Evolutionary conservation across 768 basidiomycete genomes (phyloP).

Genomic region (Suillus discolor): DNA sequence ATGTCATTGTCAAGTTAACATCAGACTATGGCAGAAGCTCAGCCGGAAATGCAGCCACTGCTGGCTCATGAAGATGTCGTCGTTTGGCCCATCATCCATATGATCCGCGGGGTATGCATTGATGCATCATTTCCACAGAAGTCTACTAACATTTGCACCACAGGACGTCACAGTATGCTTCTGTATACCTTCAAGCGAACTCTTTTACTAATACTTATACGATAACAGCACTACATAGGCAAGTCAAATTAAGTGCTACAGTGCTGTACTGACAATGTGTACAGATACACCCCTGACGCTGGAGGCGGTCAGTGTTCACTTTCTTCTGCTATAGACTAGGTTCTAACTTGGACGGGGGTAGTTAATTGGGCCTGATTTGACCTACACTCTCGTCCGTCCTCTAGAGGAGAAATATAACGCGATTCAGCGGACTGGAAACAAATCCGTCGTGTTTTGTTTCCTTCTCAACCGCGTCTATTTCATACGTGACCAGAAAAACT

Average conservation of each 20-base stretch:
- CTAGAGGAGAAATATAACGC: constrained; percentile 83
- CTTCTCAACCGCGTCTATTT: constrained; percentile 89
- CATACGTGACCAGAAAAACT: constrained; percentile 65
- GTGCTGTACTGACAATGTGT: constrained; percentile 8
- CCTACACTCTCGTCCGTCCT: constrained; percentile 87
- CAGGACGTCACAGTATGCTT: constrained; percentile 60
- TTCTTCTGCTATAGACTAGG: not conserved
- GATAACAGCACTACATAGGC: constrained; percentile 69
- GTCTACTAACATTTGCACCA: constrained; percentile 20
- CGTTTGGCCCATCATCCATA: constrained; percentile 83
- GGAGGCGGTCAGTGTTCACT: constrained; percentile 61
- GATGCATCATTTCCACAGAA: not conserved
- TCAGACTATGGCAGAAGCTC: constrained; percentile 16
- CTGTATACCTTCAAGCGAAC: not conserved
- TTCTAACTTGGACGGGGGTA: constrained; percentile 34
- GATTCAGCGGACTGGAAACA: constrained; percentile 74
- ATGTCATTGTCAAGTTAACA: constrained; percentile 3
- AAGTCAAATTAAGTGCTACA: constrained; percentile 16
- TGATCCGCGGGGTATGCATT: constrained; percentile 62
- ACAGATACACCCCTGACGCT: constrained; percentile 83
- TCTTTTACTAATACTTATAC: constrained; percentile 11
- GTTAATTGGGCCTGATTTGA: constrained; percentile 85
- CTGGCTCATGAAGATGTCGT: constrained; percentile 55
- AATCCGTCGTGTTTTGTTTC: constrained; percentile 85
- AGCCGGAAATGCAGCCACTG: constrained; percentile 40